Conservation (phyloP, 768 basidiomycete species). For the Paxillus rubicundulus region DNA sequence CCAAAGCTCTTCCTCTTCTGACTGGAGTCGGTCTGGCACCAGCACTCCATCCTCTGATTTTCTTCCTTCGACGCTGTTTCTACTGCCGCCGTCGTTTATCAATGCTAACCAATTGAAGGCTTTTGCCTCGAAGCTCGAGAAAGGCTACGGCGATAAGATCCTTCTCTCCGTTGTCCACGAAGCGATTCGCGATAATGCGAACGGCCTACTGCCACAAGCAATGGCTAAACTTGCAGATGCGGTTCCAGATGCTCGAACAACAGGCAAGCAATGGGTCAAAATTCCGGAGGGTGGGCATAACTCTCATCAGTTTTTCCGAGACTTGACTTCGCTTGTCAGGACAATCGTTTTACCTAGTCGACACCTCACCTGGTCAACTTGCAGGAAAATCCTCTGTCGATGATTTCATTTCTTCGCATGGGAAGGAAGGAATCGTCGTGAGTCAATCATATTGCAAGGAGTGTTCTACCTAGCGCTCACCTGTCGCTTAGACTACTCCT, state of each 20-base stretch:
- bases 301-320: neutral
- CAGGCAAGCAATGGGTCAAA: constrained; percentile 16
- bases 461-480: neutral
- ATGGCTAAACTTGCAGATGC: constrained; percentile 10
- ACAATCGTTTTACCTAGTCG: constrained; percentile 18
- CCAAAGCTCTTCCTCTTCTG: constrained; percentile 13
- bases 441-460: neutral
- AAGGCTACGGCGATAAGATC: constrained; percentile 27
- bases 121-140: constrained; percentile 23
- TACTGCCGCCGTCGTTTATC: constrained; percentile 22
- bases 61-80: constrained; percentile 14
- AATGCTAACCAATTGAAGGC: constrained; percentile 7
- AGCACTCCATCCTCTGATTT: constrained; percentile 29
- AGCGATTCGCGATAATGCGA: constrained; percentile 2
- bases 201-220: constrained; percentile 5
- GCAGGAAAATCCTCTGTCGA: constrained; percentile 13
- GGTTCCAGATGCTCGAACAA: constrained; percentile 8
- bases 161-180: constrained; percentile 22
- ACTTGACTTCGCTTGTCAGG: neutral
- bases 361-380: constrained; percentile 2
- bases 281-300: constrained; percentile 17
- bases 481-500: constrained; percentile 37
- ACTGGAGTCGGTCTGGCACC: constrained; percentile 13
- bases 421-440: constrained; percentile 9
- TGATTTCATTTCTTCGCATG: constrained; percentile 15